Conservation (phyloP, 441 rosid species). For the Geranium incanum region DNA sequence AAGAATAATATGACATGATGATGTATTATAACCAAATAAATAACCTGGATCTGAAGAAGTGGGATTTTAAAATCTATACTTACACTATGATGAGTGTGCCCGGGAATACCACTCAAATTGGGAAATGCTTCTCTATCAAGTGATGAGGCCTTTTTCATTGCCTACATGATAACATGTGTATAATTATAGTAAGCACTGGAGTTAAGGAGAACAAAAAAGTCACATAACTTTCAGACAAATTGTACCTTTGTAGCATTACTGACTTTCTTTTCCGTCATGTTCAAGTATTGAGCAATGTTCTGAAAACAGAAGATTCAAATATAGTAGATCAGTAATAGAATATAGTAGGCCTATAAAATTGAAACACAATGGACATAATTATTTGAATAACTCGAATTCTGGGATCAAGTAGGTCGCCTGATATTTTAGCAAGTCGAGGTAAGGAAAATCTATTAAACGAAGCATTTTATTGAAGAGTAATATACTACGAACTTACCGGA, state of each 20-base stretch:
- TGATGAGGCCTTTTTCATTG: slow-evolving; percentile 65
- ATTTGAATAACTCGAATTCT: not conserved
- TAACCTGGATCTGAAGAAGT: not conserved
- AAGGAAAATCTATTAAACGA: not conserved
- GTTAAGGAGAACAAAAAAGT: not conserved
- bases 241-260: slow-evolving; percentile 85
- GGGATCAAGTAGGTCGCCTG: not conserved
- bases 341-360: not conserved
- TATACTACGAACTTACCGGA: slow-evolving; percentile 51
- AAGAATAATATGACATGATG: slow-evolving; percentile 1
- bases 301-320: slow-evolving; percentile 28
- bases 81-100: slow-evolving; percentile 85
- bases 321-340: not conserved
- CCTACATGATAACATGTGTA: slow-evolving; percentile 34
- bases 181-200: slow-evolving; percentile 12
- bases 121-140: slow-evolving; percentile 89
- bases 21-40: not conserved
- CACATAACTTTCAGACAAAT: not conserved
- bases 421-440: not conserved
- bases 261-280: slow-evolving; percentile 87
- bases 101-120: slow-evolving; percentile 77
- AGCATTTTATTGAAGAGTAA: not conserved
- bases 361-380: not conserved
- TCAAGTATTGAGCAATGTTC: slow-evolving; percentile 79
- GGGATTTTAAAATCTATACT: slow-evolving; percentile 26